Percentiles rank a stretch among this genome's conserved stretches.
Evolutionary conservation across 2,329 filamentous ascomycete species (phyloP).

Genomic region (Aspergillus proliferans): DNA sequence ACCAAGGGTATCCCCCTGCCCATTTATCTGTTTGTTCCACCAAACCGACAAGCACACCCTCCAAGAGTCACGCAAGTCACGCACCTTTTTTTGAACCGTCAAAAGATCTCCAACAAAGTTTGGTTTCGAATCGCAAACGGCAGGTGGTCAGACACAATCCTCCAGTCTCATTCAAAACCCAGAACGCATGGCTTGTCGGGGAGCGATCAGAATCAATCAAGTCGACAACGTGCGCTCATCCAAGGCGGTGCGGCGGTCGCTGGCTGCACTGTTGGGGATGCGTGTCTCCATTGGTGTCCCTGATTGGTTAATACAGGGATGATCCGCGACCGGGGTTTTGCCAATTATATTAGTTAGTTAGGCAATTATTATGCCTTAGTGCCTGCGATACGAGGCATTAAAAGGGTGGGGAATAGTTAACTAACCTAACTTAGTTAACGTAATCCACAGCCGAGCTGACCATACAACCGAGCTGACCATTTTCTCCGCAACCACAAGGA

Average conservation of each 20-base stretch:
- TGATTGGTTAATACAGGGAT: background rate
- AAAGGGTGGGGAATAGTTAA: too few species aligned
- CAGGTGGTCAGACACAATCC: background rate
- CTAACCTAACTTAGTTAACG: too few species aligned
- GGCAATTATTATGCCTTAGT: background rate
- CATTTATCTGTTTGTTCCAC: background rate
- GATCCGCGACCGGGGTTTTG: background rate
- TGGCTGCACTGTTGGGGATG: background rate
- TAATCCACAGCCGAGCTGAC: too few species aligned
- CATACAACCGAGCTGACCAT: too few species aligned
- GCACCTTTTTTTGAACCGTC: background rate
- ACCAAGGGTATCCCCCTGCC: background rate
- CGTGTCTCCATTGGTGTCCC: background rate
- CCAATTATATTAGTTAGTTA: background rate
- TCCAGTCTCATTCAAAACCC: constrained; percentile 15
- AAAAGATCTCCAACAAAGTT: background rate
- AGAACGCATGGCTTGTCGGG: constrained; percentile 13
- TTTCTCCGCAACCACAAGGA: too few species aligned
- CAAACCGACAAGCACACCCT: background rate
- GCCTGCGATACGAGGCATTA: background rate
- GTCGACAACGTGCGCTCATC: constrained; percentile 5
- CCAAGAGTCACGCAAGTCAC: background rate
- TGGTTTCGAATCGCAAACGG: constrained; percentile 2
- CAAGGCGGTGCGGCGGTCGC: background rate
- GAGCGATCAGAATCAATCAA: constrained; percentile 2